Evolutionary conservation across 805 yeast genomes (phyloP).

Genomic region (Scheffersomyces lignosus): DNA sequence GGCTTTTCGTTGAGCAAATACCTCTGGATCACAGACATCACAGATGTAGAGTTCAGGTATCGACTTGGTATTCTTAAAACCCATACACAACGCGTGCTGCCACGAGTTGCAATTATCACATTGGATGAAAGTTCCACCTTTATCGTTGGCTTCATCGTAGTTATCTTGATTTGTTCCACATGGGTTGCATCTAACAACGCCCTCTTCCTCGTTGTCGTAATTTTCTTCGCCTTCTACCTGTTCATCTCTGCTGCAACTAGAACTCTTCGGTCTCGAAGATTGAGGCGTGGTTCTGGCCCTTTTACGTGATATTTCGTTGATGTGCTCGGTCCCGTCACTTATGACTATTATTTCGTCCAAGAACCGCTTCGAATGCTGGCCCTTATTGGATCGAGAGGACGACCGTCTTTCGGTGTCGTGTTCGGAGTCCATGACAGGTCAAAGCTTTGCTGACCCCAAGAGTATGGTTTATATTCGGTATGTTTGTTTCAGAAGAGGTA

Average conservation of each 20-base stretch:
- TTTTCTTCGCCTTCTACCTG: constrained; percentile 11
- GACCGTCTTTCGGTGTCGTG: no score
- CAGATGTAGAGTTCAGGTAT: constrained; percentile 55
- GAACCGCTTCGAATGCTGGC: constrained; percentile 35
- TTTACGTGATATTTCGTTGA: no score
- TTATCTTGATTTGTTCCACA: constrained; percentile 62
- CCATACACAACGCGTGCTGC: constrained; percentile 70
- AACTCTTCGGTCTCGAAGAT: background rate
- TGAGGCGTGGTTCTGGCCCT: no score
- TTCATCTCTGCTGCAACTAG: constrained; percentile 7
- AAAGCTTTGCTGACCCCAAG: no score
- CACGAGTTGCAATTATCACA: constrained; percentile 68
- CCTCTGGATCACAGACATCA: constrained; percentile 49
- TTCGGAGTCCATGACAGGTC: no score
- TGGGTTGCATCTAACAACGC: constrained; percentile 54
- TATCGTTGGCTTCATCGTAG: constrained; percentile 57
- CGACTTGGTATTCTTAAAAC: constrained; percentile 37
- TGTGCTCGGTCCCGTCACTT: background rate
- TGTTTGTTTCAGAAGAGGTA: no score
- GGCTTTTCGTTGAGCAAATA: background rate
- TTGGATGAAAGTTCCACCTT: constrained; percentile 58
- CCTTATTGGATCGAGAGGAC: constrained; percentile 39
- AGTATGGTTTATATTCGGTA: no score
- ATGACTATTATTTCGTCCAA: constrained; percentile 16
- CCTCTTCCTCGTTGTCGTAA: constrained; percentile 34